Conservation (phyloP, 192 early-diverging fungal species). For the Chytriomyces sp. region DNA sequence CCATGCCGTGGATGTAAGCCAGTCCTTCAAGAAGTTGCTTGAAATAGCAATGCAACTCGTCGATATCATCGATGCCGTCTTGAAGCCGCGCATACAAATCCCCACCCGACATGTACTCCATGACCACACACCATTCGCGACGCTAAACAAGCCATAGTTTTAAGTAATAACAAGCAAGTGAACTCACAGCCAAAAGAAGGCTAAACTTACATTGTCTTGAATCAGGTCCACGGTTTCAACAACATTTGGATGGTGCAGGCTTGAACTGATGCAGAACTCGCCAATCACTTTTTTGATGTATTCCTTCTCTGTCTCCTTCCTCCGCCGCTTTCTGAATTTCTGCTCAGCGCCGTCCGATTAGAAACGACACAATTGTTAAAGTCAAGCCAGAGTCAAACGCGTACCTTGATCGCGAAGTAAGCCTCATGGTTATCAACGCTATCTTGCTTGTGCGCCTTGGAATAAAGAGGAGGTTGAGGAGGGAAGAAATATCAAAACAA, state of each 20-base stretch:
- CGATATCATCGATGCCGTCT: slow-evolving; percentile 36
- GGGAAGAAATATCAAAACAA: too few relatives aligned
- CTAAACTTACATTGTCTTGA: slow-evolving; percentile 71
- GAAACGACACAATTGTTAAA: neutral
- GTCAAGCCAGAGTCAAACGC: neutral
- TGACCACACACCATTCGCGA: slow-evolving; percentile 56
- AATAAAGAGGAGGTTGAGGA: neutral
- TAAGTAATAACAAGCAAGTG: slow-evolving; percentile 10
- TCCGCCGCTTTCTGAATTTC: slow-evolving; percentile 88
- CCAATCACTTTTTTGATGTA: slow-evolving; percentile 95
- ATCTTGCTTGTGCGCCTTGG: slow-evolving; percentile 45
- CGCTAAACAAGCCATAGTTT: slow-evolving; percentile 24
- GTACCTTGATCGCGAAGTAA: slow-evolving; percentile 80
- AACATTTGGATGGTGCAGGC: slow-evolving; percentile 87
- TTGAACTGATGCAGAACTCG: slow-evolving; percentile 95
- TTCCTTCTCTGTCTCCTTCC: slow-evolving; percentile 84
- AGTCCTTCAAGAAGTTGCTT: slow-evolving; percentile 60
- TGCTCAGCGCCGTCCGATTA: neutral
- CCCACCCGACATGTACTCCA: slow-evolving; percentile 65
- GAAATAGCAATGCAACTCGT: slow-evolving; percentile 59
- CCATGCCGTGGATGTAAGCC: slow-evolving; percentile 58
- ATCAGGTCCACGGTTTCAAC: slow-evolving; percentile 94
- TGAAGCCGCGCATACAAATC: slow-evolving; percentile 53
- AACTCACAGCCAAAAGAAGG: slow-evolving; percentile 19
- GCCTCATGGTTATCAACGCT: slow-evolving; percentile 29